Percentiles rank a stretch among this genome's conserved stretches.
phyloP scores from a whole-genome alignment of 2,329 filamentous ascomycete species.

The Helotiales sp. region DNA sequence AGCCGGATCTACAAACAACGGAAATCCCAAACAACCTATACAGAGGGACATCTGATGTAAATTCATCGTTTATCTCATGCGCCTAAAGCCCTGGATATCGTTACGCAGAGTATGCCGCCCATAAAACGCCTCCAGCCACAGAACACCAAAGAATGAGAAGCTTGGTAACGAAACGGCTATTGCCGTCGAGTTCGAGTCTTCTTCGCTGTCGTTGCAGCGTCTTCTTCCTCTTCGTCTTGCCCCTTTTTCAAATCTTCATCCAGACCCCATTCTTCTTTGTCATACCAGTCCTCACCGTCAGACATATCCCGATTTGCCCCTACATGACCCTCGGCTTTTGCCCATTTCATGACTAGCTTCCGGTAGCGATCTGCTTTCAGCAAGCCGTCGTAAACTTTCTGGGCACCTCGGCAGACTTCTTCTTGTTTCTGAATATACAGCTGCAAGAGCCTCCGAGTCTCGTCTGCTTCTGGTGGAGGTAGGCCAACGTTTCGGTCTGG shows the following conservation, averaged over 20 bases:
- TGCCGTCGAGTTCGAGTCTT: conserved; percentile 53
- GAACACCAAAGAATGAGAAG: not conserved
- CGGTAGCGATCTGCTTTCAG: conserved; percentile 74
- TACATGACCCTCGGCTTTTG: conserved; percentile 77
- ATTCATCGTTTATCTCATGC: not conserved
- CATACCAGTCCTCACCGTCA: conserved; percentile 89
- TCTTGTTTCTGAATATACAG: conserved; percentile 86
- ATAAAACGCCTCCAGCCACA: not conserved
- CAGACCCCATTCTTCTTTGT: conserved; percentile 78
- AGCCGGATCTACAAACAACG: not conserved
- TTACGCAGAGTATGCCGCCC: not conserved
- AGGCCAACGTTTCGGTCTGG: conserved; percentile 75
- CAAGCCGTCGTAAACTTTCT: conserved; percentile 71
- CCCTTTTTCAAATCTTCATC: conserved; percentile 79
- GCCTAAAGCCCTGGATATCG: conserved; percentile 13
- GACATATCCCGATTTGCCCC: conserved; percentile 72
- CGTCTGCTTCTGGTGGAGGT: conserved; percentile 75
- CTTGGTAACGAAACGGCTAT: conserved; percentile 19
- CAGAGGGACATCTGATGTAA: not conserved
- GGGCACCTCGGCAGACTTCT: conserved; percentile 75
- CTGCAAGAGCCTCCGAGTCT: conserved; percentile 74
- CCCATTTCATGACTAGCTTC: conserved; percentile 73
- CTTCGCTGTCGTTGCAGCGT: conserved; percentile 56
- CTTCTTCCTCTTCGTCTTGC: conserved; percentile 82
- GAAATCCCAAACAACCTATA: not conserved